Percentiles rank a stretch among this genome's conserved stretches.
Conservation (phyloP, 371 early-diverging fungal genomes). For the Mortierella sp. region DNA sequence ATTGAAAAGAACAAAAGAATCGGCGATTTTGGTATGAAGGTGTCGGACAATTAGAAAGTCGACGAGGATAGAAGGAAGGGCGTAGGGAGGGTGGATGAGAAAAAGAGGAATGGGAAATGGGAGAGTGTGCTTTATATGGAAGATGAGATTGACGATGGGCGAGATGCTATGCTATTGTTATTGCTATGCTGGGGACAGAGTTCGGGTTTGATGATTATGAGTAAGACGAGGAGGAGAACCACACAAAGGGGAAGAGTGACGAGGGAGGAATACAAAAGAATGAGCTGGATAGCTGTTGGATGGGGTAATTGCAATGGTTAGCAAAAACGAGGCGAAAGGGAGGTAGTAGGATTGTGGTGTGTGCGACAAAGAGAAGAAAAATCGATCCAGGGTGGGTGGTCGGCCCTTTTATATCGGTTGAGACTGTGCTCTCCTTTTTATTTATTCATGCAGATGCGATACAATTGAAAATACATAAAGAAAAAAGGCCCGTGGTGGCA, state of each 20-base stretch:
- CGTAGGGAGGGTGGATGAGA: neutral
- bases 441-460: neutral
- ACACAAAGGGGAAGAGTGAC: neutral
- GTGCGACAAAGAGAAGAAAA: neutral
- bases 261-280: neutral
- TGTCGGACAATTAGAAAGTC: neutral
- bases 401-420: neutral
- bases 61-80: neutral
- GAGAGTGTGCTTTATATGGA: too few relatives aligned
- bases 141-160: neutral
- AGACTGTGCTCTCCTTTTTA: neutral
- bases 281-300: neutral
- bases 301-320: neutral
- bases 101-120: neutral
- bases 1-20: too few relatives aligned
- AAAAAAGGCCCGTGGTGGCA: constrained; percentile 3
- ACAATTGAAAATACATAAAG: neutral
- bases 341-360: neutral
- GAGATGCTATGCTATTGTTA: neutral
- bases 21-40: neutral
- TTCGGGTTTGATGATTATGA: neutral
- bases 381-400: neutral
- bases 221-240: neutral
- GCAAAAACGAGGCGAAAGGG: neutral
- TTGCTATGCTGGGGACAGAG: neutral